Conservation (phyloP, 176 grass and related monocot species). For the Sorghum bicolor region DNA sequence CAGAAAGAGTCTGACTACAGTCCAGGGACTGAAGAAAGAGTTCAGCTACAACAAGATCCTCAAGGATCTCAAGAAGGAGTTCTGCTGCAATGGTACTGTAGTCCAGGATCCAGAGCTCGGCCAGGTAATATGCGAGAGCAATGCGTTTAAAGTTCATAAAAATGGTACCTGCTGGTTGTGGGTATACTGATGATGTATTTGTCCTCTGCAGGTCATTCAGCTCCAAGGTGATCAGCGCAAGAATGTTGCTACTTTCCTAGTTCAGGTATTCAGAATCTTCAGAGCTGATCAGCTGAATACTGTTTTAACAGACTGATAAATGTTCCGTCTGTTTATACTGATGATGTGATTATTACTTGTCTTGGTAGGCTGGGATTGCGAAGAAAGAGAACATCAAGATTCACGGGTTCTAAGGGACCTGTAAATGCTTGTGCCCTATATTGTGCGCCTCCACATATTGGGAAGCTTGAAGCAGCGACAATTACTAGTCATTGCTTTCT, state of each 20-base stretch:
- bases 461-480: conserved; percentile 29
- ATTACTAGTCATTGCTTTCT: conserved; percentile 6
- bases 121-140: conserved; percentile 26
- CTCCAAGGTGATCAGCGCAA: conserved; percentile 80
- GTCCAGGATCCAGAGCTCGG: conserved; percentile 70
- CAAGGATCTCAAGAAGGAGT: conserved; percentile 88
- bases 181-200: not conserved
- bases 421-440: conserved; percentile 1
- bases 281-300: not conserved
- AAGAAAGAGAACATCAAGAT: conserved; percentile 85
- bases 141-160: not conserved
- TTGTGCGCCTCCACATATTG: not conserved
- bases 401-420: conserved; percentile 57
- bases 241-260: conserved; percentile 74
- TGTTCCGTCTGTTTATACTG: not conserved
- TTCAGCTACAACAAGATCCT: conserved; percentile 78
- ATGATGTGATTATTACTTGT: not conserved
- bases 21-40: conserved; percentile 73
- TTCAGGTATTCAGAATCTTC: conserved; percentile 37
- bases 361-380: conserved; percentile 54
- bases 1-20: conserved; percentile 76
- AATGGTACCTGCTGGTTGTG: too few species aligned
- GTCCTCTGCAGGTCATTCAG: conserved; percentile 50
- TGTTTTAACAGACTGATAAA: not conserved
- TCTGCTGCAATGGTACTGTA: conserved; percentile 85